phyloP scores from a whole-genome alignment of 257 asterid species.

The Echium plantagineum region DNA sequence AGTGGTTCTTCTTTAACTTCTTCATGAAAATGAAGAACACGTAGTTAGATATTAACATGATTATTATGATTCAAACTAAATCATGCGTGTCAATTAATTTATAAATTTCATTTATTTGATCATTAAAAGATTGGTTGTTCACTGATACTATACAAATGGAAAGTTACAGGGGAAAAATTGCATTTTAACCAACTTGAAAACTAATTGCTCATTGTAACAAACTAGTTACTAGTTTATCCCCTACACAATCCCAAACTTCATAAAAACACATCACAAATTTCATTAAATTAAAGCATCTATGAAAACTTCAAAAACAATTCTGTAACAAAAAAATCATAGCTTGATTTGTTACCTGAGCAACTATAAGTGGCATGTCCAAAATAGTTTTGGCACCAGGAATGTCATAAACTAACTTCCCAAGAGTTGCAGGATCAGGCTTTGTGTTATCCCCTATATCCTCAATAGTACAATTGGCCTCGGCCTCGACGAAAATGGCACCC shows the following conservation, averaged over 20 bases:
- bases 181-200: background rate
- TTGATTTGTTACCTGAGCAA: slow-evolving; percentile 46
- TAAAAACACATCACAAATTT: too few species aligned
- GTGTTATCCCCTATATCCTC: slow-evolving; percentile 56
- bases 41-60: too few species aligned
- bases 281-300: background rate
- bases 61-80: too few species aligned
- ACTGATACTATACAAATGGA: background rate
- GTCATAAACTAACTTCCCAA: slow-evolving; percentile 79
- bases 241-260: background rate
- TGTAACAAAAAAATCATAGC: background rate
- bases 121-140: too few species aligned
- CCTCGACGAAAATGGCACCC: slow-evolving; percentile 85
- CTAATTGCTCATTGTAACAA: background rate
- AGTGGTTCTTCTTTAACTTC: too few species aligned
- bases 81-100: too few species aligned
- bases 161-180: background rate
- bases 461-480: slow-evolving; percentile 57
- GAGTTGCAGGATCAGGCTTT: slow-evolving; percentile 69
- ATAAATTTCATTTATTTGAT: too few species aligned
- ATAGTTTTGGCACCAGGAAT: slow-evolving; percentile 57
- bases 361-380: slow-evolving; percentile 74
- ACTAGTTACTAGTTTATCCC: background rate
- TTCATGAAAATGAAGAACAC: too few species aligned
- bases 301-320: background rate